A percentile compares a stretch with the other conserved stretches of the same genome.
Evolutionary conservation across 2,329 filamentous ascomycete genomes (phyloP).

Genomic region (Ciborinia camelliae): DNA sequence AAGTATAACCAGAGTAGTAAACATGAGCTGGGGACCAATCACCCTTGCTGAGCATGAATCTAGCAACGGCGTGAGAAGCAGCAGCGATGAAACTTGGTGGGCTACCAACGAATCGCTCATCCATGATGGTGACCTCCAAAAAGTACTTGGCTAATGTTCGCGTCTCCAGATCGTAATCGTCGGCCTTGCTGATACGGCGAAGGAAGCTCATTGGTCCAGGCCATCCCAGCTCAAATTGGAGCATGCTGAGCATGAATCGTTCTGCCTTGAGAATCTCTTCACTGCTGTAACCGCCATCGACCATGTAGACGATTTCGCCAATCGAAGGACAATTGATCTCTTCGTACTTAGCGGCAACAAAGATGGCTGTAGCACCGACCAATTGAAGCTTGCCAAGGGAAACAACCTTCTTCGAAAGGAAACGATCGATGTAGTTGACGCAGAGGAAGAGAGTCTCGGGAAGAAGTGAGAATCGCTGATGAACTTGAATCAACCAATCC

Average conservation of each 20-base stretch:
- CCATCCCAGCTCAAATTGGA: conserved; percentile 93
- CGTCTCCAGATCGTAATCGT: conserved; percentile 95
- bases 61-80: conserved; percentile 86
- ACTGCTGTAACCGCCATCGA: conserved; percentile 81
- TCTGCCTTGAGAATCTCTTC: conserved; percentile 97
- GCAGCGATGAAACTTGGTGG: conserved; percentile 88
- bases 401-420: conserved; percentile 90
- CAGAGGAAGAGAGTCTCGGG: conserved; percentile 93
- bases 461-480: conserved; percentile 83
- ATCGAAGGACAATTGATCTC: conserved; percentile 98
- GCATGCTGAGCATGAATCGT: conserved; percentile 96
- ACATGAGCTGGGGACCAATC: conserved; percentile 83
- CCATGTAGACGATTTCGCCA: conserved; percentile 96
- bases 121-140: conserved; percentile 94
- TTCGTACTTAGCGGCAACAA: conserved; percentile 96
- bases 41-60: conserved; percentile 85
- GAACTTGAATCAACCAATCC: conserved; percentile 97
- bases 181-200: conserved; percentile 93
- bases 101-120: conserved; percentile 91
- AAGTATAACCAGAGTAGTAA: conserved; percentile 92
- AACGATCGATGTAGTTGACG: conserved; percentile 96
- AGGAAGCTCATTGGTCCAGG: conserved; percentile 99
- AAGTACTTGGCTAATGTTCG: conserved; percentile 97
- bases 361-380: conserved; percentile 91
- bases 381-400: conserved; percentile 93